Evolutionary conservation across 2,329 filamentous ascomycete species (phyloP).

Genomic region (Claviceps fusiformis): DNA sequence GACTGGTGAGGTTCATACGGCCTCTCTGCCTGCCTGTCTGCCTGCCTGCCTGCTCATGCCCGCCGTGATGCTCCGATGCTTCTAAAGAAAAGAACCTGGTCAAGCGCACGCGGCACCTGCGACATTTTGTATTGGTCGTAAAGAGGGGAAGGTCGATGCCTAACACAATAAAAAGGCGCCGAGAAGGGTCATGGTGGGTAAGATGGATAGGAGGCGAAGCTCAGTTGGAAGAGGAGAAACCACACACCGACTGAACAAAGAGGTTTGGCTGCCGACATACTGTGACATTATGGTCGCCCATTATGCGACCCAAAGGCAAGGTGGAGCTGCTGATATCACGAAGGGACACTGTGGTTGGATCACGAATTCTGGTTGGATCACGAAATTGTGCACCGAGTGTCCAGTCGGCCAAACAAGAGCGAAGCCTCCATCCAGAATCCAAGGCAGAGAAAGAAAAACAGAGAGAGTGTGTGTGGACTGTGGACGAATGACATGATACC

Average conservation of each 20-base stretch:
- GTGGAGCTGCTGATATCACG: conserved; percentile 18
- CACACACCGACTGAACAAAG: conserved; percentile 23
- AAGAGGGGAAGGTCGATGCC: conserved; percentile 6
- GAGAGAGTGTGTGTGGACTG: not conserved
- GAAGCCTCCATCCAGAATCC: not conserved
- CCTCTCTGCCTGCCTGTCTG: no score
- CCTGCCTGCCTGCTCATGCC: no score
- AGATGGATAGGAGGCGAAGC: not conserved
- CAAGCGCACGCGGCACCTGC: not conserved
- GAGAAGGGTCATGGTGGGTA: not conserved
- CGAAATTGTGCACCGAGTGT: not conserved
- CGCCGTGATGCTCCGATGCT: no score
- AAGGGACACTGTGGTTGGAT: not conserved
- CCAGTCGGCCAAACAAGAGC: not conserved
- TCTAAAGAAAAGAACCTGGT: not conserved
- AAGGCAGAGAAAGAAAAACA: not conserved
- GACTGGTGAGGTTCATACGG: no score
- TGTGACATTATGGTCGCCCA: conserved; percentile 15
- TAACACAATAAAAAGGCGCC: conserved; percentile 3
- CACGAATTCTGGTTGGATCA: conserved; percentile 12
- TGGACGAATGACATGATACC: not conserved
- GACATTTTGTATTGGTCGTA: no score
- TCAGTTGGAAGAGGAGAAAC: conserved; percentile 8
- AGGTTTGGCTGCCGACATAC: not conserved
- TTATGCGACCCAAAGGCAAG: conserved; percentile 22